Conservation (phyloP, 208 protist species). For the Trypanosoma caninum region DNA sequence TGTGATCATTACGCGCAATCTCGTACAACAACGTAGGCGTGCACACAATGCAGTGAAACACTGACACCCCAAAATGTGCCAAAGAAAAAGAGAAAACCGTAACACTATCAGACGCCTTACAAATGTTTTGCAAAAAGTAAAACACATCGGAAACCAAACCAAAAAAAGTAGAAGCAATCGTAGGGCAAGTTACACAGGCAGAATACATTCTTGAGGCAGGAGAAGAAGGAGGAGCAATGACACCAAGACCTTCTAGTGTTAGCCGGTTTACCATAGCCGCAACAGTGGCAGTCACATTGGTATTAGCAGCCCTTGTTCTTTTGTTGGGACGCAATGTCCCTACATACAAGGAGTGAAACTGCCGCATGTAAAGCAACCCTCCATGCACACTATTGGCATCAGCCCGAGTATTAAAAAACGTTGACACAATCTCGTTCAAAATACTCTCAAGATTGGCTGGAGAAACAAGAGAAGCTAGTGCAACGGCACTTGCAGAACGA, state of each 20-base stretch:
- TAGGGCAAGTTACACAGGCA: conserved; percentile 41
- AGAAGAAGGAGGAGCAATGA: neutral
- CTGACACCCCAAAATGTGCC: conserved; percentile 1
- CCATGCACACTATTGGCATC: conserved; percentile 68
- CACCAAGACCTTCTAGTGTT: conserved; percentile 10
- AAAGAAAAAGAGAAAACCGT: neutral
- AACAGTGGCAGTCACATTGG: conserved; percentile 23
- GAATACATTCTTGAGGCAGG: conserved; percentile 18
- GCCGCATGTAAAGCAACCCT: conserved; percentile 66
- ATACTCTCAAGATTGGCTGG: conserved; percentile 4
- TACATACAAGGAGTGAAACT: conserved; percentile 76
- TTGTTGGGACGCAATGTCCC: conserved; percentile 49
- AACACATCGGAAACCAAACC: conserved; percentile 56
- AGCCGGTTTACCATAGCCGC: conserved; percentile 17
- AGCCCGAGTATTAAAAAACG: neutral
- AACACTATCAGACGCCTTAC: neutral
- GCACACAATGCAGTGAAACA: conserved; percentile 3
- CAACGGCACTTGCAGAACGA: conserved; percentile 66
- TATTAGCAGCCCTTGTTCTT: conserved; percentile 28
- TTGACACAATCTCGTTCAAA: conserved; percentile 12
- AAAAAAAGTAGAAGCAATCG: conserved; percentile 48
- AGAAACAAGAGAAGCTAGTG: conserved; percentile 76
- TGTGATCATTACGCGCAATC: conserved; percentile 7
- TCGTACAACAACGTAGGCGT: conserved; percentile 3
- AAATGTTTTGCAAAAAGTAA: conserved; percentile 26